Base-by-base conservation (phyloP, 1,284 basidiomycete genomes). In the Ceratobasidium theobromae region DNA sequence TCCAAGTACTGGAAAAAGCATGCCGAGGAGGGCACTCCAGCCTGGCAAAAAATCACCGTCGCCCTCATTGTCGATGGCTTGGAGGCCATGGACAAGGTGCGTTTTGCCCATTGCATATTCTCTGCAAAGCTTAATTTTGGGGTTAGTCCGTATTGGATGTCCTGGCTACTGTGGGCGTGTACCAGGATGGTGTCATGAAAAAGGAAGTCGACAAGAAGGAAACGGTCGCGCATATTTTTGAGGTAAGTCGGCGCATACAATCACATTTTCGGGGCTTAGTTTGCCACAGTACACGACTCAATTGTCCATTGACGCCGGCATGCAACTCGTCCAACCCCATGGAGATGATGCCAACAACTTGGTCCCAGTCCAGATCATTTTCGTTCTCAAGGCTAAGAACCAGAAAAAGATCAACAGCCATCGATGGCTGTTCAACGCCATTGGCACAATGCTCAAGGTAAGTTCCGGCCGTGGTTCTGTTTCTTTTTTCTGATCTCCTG, bases 371-470 rank as follows among this genome's bases (percentile, higher is more conserved):
- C 94, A 97, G 75, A 91, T 98, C 72, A 97, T 98, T 70, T 86
- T 98, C 70, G 88, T 95, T 66, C 80, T 98, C 71, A 98, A 98
- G 79, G 93, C 94, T 35, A 93, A 97, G 80, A 98, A 98, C 77
- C 89, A 94, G 74, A 97, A 97, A 82, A 97, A 97, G 81, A 96
- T 97, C 79, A 97, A 96, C 74, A 93, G 89, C 69, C 93, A 95
- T 76, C 87, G 96, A 54, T 99, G 96, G 96, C 82, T 99, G 32
- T 99, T 99, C 83, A 98, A 98, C 73, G 96, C 93, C 5, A 88
- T 99, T 64, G 95, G 94, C 0, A 84, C 82, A 70, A 90, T 92
- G 72, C 78, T 97, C 54, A 80, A 91, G 71, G 71, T 70, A n/a
- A 27, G 67, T 68, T 3, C 46, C 23, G n/a, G 9, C 54, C 8